Percentiles rank a stretch among this genome's conserved stretches.
phyloP scores from a whole-genome alignment of 495 filamentous ascomycete genomes.

The Penicillium fimorum region DNA sequence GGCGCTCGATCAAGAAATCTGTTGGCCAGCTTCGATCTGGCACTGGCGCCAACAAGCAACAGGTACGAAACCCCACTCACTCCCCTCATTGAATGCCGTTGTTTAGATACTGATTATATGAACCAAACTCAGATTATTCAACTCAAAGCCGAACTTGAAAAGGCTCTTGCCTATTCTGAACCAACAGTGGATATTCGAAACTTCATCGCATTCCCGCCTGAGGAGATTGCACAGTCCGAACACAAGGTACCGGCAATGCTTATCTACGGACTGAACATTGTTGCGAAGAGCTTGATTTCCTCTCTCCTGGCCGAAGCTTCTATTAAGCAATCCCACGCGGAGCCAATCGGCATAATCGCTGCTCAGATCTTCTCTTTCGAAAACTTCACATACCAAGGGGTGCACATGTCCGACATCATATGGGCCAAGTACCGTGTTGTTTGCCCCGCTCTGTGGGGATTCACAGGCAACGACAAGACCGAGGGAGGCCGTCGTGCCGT shows the following conservation, averaged over 20 bases:
- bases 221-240: slow-evolving; percentile 49
- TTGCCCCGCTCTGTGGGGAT: slow-evolving; percentile 86
- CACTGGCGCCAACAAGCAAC: slow-evolving; percentile 59
- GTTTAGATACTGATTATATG: not conserved
- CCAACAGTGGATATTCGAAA: slow-evolving; percentile 63
- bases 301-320: slow-evolving; percentile 76
- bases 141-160: slow-evolving; percentile 47
- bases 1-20: slow-evolving; percentile 66
- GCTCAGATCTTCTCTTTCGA: slow-evolving; percentile 70
- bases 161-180: slow-evolving; percentile 46
- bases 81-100: not conserved
- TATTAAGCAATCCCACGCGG: slow-evolving; percentile 66
- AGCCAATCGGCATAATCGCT: slow-evolving; percentile 76
- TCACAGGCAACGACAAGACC: slow-evolving; percentile 72
- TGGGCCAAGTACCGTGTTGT: slow-evolving; percentile 79
- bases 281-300: slow-evolving; percentile 71
- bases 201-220: slow-evolving; percentile 60
- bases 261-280: slow-evolving; percentile 78
- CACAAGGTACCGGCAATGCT: slow-evolving; percentile 68
- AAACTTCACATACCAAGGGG: slow-evolving; percentile 65
- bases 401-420: slow-evolving; percentile 77
- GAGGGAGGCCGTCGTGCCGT: slow-evolving; percentile 63
- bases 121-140: slow-evolving; percentile 10
- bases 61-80: slow-evolving; percentile 24
- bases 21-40: slow-evolving; percentile 71